These are phyloP conservation scores for Stemphylium lycopersici DNA, from an alignment of 2,329 filamentous ascomycete species.

Conservation along the genomic window DNA sequence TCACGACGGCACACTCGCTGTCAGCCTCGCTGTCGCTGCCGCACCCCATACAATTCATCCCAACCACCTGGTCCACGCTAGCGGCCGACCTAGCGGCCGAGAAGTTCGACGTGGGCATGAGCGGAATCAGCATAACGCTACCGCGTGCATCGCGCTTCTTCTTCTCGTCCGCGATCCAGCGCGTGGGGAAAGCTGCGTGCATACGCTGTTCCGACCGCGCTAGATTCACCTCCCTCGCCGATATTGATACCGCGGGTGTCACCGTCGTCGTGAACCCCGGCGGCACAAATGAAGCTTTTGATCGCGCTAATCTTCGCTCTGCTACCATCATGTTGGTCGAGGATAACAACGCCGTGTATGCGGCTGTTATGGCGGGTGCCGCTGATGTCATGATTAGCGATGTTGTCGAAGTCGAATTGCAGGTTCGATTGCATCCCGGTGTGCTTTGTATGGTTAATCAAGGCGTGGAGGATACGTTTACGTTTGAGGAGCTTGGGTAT, in stretches of 20 bases:
- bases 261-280: conserved; percentile 19
- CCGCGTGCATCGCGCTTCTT: conserved; percentile 11
- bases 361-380: conserved; percentile 18
- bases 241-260: conserved; percentile 18
- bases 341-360: conserved; percentile 20
- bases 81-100: conserved; percentile 5
- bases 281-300: conserved; percentile 21
- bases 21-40: conserved; percentile 16
- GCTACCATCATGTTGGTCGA: conserved; percentile 15
- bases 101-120: conserved; percentile 22
- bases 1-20: conserved; percentile 15
- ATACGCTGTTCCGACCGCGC: conserved; percentile 14
- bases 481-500: conserved; percentile 19
- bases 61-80: conserved; percentile 18
- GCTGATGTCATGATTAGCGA: conserved; percentile 23
- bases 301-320: conserved; percentile 14
- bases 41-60: conserved; percentile 15
- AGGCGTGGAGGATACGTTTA: conserved; percentile 12
- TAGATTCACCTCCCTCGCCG: conserved; percentile 12
- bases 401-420: conserved; percentile 19
- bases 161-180: conserved; percentile 15
- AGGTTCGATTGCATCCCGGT: conserved; percentile 15
- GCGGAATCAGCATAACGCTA: conserved; percentile 21
- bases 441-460: conserved; percentile 12
- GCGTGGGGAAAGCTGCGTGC: conserved; percentile 19